phyloP scores from a whole-genome alignment of 2,329 filamentous ascomycete species.

The Calonectria pseudoreteaudii region DNA sequence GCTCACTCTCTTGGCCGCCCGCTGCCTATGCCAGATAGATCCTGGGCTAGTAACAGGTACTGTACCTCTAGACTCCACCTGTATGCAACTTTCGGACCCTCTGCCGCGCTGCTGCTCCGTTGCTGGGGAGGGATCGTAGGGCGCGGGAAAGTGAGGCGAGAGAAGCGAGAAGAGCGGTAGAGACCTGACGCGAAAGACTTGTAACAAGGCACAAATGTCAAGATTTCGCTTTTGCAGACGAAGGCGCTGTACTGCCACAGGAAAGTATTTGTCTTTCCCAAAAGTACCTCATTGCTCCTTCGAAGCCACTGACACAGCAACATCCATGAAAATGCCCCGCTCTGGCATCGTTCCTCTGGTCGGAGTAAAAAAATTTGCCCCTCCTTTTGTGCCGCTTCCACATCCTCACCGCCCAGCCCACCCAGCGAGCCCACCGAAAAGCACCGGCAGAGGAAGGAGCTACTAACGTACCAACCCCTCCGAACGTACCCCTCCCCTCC shows the following conservation, averaged over 20 bases:
- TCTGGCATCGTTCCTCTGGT: neutral
- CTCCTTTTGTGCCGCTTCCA: constrained; percentile 40
- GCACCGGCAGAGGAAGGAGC: constrained; percentile 21
- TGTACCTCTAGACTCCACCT: neutral
- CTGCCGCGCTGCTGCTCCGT: neutral
- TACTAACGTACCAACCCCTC: constrained; percentile 30
- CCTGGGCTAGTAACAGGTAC: constrained; percentile 2
- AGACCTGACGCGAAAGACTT: neutral
- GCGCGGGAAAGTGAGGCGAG: neutral
- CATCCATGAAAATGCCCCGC: constrained; percentile 11
- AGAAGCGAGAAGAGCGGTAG: neutral
- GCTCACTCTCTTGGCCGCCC: constrained; percentile 16
- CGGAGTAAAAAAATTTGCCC: constrained; percentile 44
- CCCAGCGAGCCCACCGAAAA: constrained; percentile 13
- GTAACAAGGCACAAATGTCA: neutral
- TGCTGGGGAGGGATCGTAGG: neutral
- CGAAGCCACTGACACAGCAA: constrained; percentile 7
- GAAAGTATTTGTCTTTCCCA: neutral
- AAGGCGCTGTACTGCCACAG: neutral
- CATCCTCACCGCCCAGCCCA: constrained; percentile 41
- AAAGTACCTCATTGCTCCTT: constrained; percentile 2
- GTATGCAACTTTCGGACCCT: constrained; percentile 4
- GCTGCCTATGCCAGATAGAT: neutral
- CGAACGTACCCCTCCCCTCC: constrained; percentile 27
- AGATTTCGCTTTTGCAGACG: neutral